phyloP scores from a whole-genome alignment of 2,329 filamentous ascomycete genomes.

The Chrysosporium queenslandicum region DNA sequence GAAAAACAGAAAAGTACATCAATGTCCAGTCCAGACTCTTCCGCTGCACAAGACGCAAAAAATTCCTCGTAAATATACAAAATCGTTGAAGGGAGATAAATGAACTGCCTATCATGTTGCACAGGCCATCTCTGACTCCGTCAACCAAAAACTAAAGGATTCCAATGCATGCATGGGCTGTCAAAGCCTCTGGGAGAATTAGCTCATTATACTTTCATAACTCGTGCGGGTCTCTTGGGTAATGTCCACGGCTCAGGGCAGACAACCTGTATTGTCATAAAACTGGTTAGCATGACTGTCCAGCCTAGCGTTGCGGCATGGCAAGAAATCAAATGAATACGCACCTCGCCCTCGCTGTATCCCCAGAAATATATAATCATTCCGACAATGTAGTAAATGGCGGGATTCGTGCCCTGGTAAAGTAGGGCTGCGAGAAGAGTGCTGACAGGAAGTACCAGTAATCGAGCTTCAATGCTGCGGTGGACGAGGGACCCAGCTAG shows the following conservation, averaged over 20 bases:
- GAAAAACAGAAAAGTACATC: not conserved
- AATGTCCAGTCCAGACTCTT: not conserved
- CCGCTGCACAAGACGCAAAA: not conserved
- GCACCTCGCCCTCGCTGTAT: constrained; percentile 91
- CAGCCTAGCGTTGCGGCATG: not conserved
- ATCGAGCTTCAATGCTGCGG: constrained; percentile 73
- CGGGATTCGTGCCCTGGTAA: constrained; percentile 88
- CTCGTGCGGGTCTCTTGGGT: constrained; percentile 37
- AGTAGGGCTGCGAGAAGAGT: constrained; percentile 64
- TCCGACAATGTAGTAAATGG: constrained; percentile 81
- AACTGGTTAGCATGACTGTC: not conserved
- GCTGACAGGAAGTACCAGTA: constrained; percentile 71
- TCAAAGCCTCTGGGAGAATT: constrained; percentile 4
- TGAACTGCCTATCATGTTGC: not conserved
- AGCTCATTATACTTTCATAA: constrained; percentile 11
- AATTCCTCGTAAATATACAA: constrained; percentile 8
- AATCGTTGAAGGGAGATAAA: not conserved
- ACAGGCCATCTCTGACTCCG: not conserved
- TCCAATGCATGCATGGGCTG: not conserved
- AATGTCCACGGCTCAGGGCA: constrained; percentile 62
- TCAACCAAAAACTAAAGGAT: not conserved
- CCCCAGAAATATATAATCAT: constrained; percentile 91
- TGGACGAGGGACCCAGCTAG: constrained; percentile 71
- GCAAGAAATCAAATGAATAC: constrained; percentile 26
- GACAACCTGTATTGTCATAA: constrained; percentile 44